Conservation (phyloP, 768 basidiomycete species). For the Mycena sanguinolenta region DNA sequence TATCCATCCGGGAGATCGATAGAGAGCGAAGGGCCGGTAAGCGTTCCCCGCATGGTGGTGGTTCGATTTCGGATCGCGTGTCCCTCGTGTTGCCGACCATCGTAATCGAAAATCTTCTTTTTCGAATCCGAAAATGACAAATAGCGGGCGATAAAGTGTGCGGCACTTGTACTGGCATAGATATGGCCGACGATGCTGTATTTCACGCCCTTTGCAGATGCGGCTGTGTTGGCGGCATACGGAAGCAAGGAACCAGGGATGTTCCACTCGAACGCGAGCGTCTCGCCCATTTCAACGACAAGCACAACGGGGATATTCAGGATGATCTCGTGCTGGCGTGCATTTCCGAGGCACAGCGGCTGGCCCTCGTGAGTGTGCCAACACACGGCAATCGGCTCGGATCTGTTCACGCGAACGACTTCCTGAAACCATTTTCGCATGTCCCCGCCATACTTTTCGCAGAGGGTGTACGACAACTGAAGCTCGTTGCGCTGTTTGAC, state of each 20-base stretch:
- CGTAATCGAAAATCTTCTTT: neutral
- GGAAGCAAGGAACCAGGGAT: too few relatives aligned
- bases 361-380: constrained; percentile 13
- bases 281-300: neutral
- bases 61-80: neutral
- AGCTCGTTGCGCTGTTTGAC: neutral
- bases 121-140: neutral
- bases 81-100: neutral
- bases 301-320: constrained; percentile 19
- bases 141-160: neutral
- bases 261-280: too few relatives aligned
- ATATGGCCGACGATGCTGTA: neutral
- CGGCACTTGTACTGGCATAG: neutral
- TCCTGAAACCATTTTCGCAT: constrained; percentile 25
- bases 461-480: neutral
- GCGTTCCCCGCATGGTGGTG: neutral
- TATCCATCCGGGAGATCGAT: constrained; percentile 2
- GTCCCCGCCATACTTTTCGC: neutral
- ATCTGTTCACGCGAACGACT: constrained; percentile 6
- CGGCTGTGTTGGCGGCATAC: too few relatives aligned
- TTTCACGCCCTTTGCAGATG: neutral
- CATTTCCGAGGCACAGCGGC: constrained; percentile 13
- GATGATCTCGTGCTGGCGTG: constrained; percentile 9
- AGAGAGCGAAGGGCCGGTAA: neutral
- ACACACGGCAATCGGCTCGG: constrained; percentile 15